phyloP scores from a whole-genome alignment of 2,329 filamentous ascomycete genomes.

The Pseudogymnoascus verrucosus region DNA sequence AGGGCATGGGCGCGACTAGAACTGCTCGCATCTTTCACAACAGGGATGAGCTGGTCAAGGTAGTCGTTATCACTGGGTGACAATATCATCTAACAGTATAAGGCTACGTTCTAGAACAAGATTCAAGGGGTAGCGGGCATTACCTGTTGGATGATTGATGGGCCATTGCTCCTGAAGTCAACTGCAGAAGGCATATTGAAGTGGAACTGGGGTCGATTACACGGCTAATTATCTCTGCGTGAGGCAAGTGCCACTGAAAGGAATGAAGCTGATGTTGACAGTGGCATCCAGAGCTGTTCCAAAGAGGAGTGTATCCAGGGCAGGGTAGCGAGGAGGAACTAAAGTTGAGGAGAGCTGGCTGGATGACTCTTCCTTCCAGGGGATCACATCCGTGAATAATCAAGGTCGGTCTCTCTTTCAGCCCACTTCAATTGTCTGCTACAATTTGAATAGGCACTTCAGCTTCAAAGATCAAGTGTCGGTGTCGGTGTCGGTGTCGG shows the following conservation, averaged over 20 bases:
- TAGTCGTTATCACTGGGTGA: conserved; percentile 89
- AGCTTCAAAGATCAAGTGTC: neutral
- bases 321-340: neutral
- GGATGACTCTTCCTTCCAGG: neutral
- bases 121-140: neutral
- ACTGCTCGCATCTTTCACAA: conserved; percentile 80
- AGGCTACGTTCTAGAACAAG: neutral
- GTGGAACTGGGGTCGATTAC: neutral
- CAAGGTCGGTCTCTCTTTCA: neutral
- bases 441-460: neutral
- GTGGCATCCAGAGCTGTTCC: neutral
- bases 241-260: neutral
- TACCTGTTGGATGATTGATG: conserved; percentile 24
- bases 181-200: conserved; percentile 15
- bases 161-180: conserved; percentile 7
- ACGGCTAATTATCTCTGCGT: neutral
- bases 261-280: neutral
- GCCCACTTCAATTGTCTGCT: neutral
- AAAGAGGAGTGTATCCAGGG: neutral
- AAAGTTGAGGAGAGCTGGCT: neutral
- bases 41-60: conserved; percentile 88
- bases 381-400: neutral
- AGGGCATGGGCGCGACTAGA: conserved; percentile 66
- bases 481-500: neutral
- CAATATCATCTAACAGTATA: conserved; percentile 66